phyloP scores from a whole-genome alignment of 164 flowering plant genomes.

The Stephania yunnanensis region DNA sequence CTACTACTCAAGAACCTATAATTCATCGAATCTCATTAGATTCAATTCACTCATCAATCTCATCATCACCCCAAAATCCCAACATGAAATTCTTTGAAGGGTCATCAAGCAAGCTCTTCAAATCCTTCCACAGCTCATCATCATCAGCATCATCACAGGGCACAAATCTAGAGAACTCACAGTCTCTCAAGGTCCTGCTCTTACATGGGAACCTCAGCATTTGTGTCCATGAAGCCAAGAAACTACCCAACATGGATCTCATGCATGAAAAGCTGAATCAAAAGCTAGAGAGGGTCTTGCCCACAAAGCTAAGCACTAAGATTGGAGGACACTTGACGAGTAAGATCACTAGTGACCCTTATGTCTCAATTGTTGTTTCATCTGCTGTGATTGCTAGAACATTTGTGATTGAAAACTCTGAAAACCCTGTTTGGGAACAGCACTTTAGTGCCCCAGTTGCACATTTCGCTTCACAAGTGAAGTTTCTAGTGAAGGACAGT shows the following conservation, averaged over 20 bases:
- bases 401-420: conserved; percentile 73
- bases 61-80: neutral
- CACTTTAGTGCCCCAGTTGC: conserved; percentile 89
- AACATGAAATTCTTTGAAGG: neutral
- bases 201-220: conserved; percentile 89
- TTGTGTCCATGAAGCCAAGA: conserved; percentile 65
- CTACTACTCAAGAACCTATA: too few species aligned
- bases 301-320: conserved; percentile 42
- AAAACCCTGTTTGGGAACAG: conserved; percentile 91
- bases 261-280: conserved; percentile 74
- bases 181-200: conserved; percentile 66
- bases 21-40: neutral
- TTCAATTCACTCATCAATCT: neutral
- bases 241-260: conserved; percentile 96
- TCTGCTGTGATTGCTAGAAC: conserved; percentile 82
- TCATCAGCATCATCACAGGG: neutral
- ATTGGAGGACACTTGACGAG: conserved; percentile 41
- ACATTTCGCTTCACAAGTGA: conserved; percentile 76
- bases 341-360: conserved; percentile 91
- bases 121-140: neutral
- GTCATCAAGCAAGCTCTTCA: neutral
- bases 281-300: conserved; percentile 39
- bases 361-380: conserved; percentile 60
- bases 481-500: conserved; percentile 75
- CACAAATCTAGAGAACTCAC: neutral